phyloP scores from a whole-genome alignment of 352 stramenopile species.

The Pythium pectinolyticum region DNA sequence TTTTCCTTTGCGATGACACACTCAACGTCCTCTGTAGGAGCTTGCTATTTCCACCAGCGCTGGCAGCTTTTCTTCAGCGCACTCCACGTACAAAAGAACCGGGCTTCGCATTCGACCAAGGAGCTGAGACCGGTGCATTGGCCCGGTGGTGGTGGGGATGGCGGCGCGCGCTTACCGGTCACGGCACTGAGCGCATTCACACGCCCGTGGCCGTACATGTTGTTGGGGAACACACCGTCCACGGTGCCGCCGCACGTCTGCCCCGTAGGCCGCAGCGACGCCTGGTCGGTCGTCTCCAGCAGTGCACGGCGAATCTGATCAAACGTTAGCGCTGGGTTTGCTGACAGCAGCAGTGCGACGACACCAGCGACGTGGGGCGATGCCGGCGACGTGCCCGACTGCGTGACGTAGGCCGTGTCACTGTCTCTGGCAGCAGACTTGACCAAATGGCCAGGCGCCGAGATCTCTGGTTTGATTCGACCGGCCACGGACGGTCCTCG shows the following conservation, averaged over 20 bases:
- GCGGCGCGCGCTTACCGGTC: background rate
- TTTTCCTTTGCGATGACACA: too few relatives aligned
- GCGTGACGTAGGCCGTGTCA: background rate
- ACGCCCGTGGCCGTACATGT: slow-evolving; percentile 31
- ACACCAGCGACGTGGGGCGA: background rate
- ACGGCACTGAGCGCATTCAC: slow-evolving; percentile 21
- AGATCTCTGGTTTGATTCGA: background rate
- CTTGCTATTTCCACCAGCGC: background rate
- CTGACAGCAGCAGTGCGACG: background rate
- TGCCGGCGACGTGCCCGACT: background rate
- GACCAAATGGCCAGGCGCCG: background rate
- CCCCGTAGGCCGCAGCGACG: background rate
- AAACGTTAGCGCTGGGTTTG: background rate
- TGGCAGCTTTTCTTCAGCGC: background rate
- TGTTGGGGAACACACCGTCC: slow-evolving; percentile 28
- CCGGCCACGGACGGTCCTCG: background rate
- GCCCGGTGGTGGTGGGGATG: background rate
- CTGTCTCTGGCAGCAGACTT: background rate
- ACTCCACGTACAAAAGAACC: background rate
- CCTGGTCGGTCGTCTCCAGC: background rate
- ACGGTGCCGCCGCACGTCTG: background rate
- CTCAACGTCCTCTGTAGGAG: too few relatives aligned
- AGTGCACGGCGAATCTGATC: background rate
- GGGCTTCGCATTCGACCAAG: background rate
- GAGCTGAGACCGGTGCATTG: background rate